Percentiles rank a stretch among this genome's conserved stretches.
Conservation (phyloP, 1,284 basidiomycete species). For the Mycosarcoma maydis region DNA sequence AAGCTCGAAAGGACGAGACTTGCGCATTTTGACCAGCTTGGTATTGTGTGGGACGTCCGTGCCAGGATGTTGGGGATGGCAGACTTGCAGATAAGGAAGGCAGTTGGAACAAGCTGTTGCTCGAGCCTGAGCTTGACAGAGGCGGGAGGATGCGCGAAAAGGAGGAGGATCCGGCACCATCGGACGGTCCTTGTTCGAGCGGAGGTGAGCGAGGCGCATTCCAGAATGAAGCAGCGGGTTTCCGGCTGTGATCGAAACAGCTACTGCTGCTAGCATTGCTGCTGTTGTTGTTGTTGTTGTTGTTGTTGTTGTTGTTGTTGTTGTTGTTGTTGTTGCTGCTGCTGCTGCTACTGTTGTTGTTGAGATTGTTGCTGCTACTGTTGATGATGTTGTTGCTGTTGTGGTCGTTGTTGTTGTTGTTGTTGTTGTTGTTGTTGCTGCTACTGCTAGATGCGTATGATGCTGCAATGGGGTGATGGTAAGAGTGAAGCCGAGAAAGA, state of each 20-base stretch:
- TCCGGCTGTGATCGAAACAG: constrained; percentile 23
- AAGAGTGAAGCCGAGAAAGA: constrained; percentile 35
- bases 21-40: not conserved
- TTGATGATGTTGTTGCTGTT: constrained; percentile 9
- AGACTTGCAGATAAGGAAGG: constrained; percentile 38
- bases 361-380: not conserved
- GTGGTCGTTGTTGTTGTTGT: constrained; percentile 3
- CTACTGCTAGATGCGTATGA: constrained; percentile 28
- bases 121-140: constrained; percentile 18
- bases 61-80: constrained; percentile 31
- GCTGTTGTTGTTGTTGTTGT: constrained; percentile 8
- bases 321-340: not conserved
- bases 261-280: constrained; percentile 4
- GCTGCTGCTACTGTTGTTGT: too few species aligned
- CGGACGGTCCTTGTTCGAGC: constrained; percentile 30
- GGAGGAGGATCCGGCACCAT: constrained; percentile 8
- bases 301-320: constrained; percentile 7
- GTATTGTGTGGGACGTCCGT: constrained; percentile 9
- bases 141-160: constrained; percentile 39
- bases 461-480: constrained; percentile 46
- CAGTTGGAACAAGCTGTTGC: constrained; percentile 27
- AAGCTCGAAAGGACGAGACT: constrained; percentile 8
- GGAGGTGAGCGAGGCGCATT: constrained; percentile 30
- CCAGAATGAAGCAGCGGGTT: constrained; percentile 23
- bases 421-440: not conserved